phyloP scores from a whole-genome alignment of 495 filamentous ascomycete species.

The Penicillium silybi region DNA sequence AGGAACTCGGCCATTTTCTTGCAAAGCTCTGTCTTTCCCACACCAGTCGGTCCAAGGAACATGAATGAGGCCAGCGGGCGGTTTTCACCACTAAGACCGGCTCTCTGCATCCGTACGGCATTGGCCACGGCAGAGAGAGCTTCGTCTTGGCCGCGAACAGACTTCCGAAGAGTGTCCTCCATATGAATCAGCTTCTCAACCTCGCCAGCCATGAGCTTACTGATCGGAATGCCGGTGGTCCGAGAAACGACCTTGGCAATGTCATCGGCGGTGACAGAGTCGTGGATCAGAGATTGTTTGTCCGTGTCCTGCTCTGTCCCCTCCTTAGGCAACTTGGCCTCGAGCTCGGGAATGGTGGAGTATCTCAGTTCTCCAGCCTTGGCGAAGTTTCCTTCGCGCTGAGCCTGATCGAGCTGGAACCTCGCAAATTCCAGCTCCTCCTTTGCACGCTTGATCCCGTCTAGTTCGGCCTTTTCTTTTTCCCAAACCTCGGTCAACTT shows the following conservation, averaged over 20 bases:
- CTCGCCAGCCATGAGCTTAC: slow-evolving; percentile 86
- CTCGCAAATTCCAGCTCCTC: slow-evolving; percentile 79
- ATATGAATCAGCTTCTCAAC: slow-evolving; percentile 89
- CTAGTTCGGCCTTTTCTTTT: slow-evolving; percentile 79
- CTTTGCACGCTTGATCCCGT: slow-evolving; percentile 79
- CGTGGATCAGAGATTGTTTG: slow-evolving; percentile 69
- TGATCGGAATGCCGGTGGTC: slow-evolving; percentile 87
- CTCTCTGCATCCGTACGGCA: slow-evolving; percentile 90
- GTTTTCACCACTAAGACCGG: slow-evolving; percentile 86
- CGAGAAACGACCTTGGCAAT: slow-evolving; percentile 89
- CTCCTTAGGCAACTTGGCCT: slow-evolving; percentile 76
- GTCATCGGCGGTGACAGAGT: slow-evolving; percentile 89
- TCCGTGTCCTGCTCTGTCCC: slow-evolving; percentile 42
- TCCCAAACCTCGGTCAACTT: slow-evolving; percentile 79
- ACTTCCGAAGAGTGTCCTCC: slow-evolving; percentile 84
- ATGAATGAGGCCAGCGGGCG: slow-evolving; percentile 91
- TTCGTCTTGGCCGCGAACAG: slow-evolving; percentile 89
- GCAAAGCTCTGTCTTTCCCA: slow-evolving; percentile 95
- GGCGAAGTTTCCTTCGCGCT: slow-evolving; percentile 86
- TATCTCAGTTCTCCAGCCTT: slow-evolving; percentile 85
- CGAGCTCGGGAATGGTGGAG: slow-evolving; percentile 74
- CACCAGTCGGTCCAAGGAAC: slow-evolving; percentile 95
- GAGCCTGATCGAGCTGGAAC: slow-evolving; percentile 80
- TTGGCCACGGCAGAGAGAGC: slow-evolving; percentile 87
- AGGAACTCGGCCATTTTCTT: slow-evolving; percentile 93